Base-by-base conservation (phyloP, 2,329 filamentous ascomycete genomes). In the Periconia digitata region DNA sequence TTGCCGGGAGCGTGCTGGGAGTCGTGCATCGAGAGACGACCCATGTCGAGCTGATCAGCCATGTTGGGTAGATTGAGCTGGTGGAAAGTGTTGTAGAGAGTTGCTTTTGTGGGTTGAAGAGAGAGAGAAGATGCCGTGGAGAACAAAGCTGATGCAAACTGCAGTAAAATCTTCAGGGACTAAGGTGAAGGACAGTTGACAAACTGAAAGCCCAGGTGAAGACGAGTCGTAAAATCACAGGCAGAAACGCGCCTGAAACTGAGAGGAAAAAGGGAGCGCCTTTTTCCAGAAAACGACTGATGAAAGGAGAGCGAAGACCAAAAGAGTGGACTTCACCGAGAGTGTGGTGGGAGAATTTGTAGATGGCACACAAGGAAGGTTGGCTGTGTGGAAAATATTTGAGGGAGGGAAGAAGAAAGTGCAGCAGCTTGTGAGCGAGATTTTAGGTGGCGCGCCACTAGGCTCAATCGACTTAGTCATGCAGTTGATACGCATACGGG, bases 21-120 rank as follows among this genome's bases (percentile, higher is more conserved):
- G 59, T 86, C 83, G 70, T 82, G 84, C 56, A 92, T 78, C 74
- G 77, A 86, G 66, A 92, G 79, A 70, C 85, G 84, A 71, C 80
- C 82, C 83, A 92, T 91, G 79, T 90, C 90, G 66, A 94, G 82
- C 79, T 92, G 86, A 50, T 71, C 68, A 67, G 68, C 68, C 68
- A 71, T 71, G 49, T 55, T 71, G 65, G 41, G 45, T 48, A 59
- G 49, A 42, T 40, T n/a, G n/a, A n/a, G n/a, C n/a, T n/a, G n/a
- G n/a, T n/a, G n/a, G n/a, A n/a, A n/a, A n/a, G n/a, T n/a, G n/a
- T n/a, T n/a, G n/a, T n/a, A n/a, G n/a, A n/a, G 35, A 44, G 53
- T 34, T 50, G 50, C 51, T 53, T 36, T 46, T 29, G 51, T 46
- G 24, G 41, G 29, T 50, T 37, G 51, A 35, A 45, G 43, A 43